These are phyloP conservation scores for Alternaria arborescens DNA, from an alignment of 2,329 filamentous ascomycete genomes.

Conservation along the genomic window DNA sequence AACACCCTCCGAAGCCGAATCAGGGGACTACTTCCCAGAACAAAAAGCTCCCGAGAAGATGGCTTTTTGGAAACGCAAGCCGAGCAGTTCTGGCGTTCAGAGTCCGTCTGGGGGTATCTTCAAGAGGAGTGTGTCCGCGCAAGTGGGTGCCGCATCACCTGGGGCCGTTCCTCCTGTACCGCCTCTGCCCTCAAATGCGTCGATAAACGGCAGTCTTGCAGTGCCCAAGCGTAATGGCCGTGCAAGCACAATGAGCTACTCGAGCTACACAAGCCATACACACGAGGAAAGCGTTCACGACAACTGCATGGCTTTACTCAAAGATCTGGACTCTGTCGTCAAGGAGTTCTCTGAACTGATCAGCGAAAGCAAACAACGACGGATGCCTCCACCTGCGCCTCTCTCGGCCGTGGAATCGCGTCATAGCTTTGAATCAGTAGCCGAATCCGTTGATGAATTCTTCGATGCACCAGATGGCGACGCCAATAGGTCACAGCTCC, in stretches of 20 bases:
- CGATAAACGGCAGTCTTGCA: constrained; percentile 40
- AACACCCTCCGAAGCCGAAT: constrained; percentile 55
- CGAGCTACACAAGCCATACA: constrained; percentile 59
- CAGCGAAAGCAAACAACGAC: constrained; percentile 78
- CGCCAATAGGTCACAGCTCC: constrained; percentile 65
- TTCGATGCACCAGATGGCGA: constrained; percentile 82
- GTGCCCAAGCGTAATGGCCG: constrained; percentile 48
- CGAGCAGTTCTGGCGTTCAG: constrained; percentile 61
- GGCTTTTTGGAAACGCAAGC: constrained; percentile 92
- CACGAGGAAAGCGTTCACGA: constrained; percentile 75
- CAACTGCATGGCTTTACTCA: constrained; percentile 82
- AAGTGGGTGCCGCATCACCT: constrained; percentile 60
- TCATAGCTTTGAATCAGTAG: constrained; percentile 77
- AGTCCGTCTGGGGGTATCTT: constrained; percentile 56
- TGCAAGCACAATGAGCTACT: constrained; percentile 52
- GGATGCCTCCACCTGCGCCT: constrained; percentile 64
- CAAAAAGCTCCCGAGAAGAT: constrained; percentile 63
- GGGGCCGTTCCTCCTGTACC: constrained; percentile 46
- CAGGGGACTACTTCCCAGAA: constrained; percentile 65
- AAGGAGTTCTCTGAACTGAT: constrained; percentile 82
- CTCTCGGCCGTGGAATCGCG: constrained; percentile 55
- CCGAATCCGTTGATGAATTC: constrained; percentile 81
- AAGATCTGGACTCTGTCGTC: constrained; percentile 84
- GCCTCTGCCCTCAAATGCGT: constrained; percentile 44
- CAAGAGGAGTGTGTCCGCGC: constrained; percentile 62